Percentiles rank a stretch among this genome's conserved stretches.
Evolutionary conservation across 2,329 filamentous ascomycete genomes (phyloP).

Genomic region (Monilinia fructigena): DNA sequence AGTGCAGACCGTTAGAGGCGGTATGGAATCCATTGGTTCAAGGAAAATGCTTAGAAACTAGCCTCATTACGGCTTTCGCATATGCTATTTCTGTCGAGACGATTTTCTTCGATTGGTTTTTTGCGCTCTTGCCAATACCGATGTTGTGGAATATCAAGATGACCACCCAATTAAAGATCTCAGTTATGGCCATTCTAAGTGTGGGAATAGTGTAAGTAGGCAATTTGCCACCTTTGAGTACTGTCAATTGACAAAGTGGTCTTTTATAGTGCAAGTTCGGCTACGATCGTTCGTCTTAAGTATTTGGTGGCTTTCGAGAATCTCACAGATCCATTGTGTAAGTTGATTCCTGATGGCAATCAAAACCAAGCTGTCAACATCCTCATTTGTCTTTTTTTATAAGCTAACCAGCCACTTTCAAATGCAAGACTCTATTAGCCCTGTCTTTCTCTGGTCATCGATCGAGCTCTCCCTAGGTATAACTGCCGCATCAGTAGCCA

Average conservation of each 20-base stretch:
- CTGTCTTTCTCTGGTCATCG: not conserved
- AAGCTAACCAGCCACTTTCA: not conserved
- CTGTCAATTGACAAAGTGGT: not conserved
- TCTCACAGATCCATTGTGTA: constrained; percentile 6
- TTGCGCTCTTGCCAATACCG: constrained; percentile 17
- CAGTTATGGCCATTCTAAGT: not conserved
- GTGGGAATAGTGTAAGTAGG: constrained; percentile 14
- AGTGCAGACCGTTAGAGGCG: constrained; percentile 11
- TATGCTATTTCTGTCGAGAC: constrained; percentile 17
- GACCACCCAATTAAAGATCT: not conserved
- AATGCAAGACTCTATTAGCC: not conserved
- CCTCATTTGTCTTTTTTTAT: not conserved
- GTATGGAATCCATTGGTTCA: not conserved
- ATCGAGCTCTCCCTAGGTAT: constrained; percentile 10
- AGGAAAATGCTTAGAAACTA: not conserved
- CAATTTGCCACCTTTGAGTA: not conserved
- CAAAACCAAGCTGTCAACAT: no score
- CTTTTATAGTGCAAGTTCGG: constrained; percentile 11
- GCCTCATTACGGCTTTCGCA: not conserved
- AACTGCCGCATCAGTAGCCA: constrained; percentile 8
- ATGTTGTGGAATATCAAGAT: constrained; percentile 18
- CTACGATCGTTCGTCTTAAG: constrained; percentile 15
- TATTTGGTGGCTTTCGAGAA: constrained; percentile 3
- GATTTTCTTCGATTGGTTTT: constrained; percentile 23
- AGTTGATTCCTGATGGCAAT: not conserved